Evolutionary conservation across 306 rosid genomes (phyloP).

Genomic region (Acacia confusa): DNA sequence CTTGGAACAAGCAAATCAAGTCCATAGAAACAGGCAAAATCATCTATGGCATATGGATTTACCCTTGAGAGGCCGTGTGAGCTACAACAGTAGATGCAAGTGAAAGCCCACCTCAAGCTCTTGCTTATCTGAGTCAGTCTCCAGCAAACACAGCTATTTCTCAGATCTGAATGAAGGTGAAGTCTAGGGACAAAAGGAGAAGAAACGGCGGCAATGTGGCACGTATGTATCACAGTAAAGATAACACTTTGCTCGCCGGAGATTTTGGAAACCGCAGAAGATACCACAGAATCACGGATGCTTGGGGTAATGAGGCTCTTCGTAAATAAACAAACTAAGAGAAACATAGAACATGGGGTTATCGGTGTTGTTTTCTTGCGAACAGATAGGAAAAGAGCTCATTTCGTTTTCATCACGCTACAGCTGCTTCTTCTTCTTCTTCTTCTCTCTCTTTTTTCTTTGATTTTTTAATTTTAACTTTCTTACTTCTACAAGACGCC

Average conservation of each 20-base stretch:
- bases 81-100: conserved; percentile 21
- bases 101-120: conserved; percentile 39
- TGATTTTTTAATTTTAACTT: too few species aligned
- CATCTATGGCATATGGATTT: conserved; percentile 27
- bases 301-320: conserved; percentile 38
- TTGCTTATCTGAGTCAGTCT: conserved; percentile 25
- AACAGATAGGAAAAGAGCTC: conserved; percentile 61
- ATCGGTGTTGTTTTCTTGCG: conserved; percentile 35
- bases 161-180: conserved; percentile 52
- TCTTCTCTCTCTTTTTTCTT: neutral
- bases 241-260: conserved; percentile 16
- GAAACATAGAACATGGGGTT: conserved; percentile 58
- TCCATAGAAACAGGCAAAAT: conserved; percentile 38
- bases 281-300: conserved; percentile 34
- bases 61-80: conserved; percentile 14
- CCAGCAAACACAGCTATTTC: conserved; percentile 28
- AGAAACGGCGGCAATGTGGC: conserved; percentile 29
- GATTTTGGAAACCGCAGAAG: conserved; percentile 29
- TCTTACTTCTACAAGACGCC: conserved; percentile 33
- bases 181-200: neutral
- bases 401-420: conserved; percentile 31
- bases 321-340: conserved; percentile 31
- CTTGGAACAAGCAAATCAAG: conserved; percentile 29
- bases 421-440: neutral
- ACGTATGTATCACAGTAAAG: conserved; percentile 26